Conservation (phyloP, 306 rosid genomes). For the Castanea sativa region DNA sequence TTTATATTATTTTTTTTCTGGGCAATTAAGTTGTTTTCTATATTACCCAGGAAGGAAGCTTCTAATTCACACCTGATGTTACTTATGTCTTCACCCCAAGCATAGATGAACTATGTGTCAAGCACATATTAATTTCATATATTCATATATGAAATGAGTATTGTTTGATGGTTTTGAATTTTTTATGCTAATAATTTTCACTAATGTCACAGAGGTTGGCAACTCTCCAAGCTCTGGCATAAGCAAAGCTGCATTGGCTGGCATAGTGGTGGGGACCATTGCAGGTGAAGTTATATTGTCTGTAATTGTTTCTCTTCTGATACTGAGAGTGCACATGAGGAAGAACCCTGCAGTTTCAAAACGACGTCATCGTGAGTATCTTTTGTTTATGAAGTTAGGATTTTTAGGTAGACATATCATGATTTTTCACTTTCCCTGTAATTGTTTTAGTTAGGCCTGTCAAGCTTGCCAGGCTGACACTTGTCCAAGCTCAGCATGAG, state of each 20-base stretch:
- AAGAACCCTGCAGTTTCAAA: slow-evolving; percentile 38
- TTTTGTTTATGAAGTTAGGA: slow-evolving; percentile 7
- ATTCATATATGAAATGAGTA: neutral
- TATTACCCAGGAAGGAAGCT: neutral
- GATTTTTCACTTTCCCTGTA: neutral
- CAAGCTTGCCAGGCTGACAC: neutral
- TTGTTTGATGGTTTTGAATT: slow-evolving; percentile 8
- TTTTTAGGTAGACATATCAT: neutral
- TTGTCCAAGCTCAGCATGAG: neutral
- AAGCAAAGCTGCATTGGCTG: slow-evolving; percentile 69
- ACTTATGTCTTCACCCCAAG: neutral
- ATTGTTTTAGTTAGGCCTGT: neutral
- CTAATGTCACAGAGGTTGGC: slow-evolving; percentile 40
- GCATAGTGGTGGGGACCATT: slow-evolving; percentile 68
- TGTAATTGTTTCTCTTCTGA: slow-evolving; percentile 57
- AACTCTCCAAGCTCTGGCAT: slow-evolving; percentile 37
- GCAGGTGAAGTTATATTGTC: slow-evolving; percentile 64
- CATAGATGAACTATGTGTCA: neutral
- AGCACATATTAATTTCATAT: neutral
- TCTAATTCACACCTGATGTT: neutral
- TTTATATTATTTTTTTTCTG: neutral
- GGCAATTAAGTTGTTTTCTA: neutral
- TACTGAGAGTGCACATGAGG: slow-evolving; percentile 43
- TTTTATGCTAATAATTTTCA: slow-evolving; percentile 17
- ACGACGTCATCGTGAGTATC: slow-evolving; percentile 69